phyloP scores from a whole-genome alignment of 1,139 yeast genomes.

The Magnusiomyces tetraspermus region DNA sequence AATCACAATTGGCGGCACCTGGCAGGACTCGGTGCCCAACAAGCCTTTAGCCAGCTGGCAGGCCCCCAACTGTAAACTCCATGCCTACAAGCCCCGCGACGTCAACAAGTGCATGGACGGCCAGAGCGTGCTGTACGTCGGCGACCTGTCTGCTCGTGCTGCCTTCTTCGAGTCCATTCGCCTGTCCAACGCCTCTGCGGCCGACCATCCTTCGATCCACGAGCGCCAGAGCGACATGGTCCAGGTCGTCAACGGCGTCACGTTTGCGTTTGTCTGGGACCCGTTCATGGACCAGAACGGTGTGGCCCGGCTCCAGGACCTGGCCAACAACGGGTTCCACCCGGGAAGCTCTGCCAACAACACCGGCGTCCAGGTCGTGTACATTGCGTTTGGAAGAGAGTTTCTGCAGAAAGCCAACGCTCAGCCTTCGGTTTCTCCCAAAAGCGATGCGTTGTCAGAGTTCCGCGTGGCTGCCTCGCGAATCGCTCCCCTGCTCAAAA shows the following conservation, averaged over 20 bases:
- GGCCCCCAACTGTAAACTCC: slow-evolving; percentile 20
- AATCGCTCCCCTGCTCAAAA: not conserved
- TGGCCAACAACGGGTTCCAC: not conserved
- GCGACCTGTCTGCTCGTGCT: slow-evolving; percentile 23
- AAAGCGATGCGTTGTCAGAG: too few relatives aligned
- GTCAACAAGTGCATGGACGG: slow-evolving; percentile 16
- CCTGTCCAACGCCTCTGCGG: slow-evolving; percentile 16
- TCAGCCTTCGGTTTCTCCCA: not conserved
- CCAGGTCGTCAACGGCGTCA: slow-evolving; percentile 13
- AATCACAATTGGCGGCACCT: not conserved
- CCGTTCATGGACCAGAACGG: slow-evolving; percentile 19
- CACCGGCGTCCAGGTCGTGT: slow-evolving; percentile 15
- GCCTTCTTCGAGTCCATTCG: slow-evolving; percentile 18
- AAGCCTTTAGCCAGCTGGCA: slow-evolving; percentile 21
- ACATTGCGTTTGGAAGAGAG: slow-evolving; percentile 14
- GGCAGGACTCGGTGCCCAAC: slow-evolving; percentile 6
- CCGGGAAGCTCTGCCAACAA: slow-evolving; percentile 2
- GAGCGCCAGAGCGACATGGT: slow-evolving; percentile 16
- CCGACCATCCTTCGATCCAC: slow-evolving; percentile 8
- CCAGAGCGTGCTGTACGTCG: slow-evolving; percentile 18
- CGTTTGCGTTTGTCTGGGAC: slow-evolving; percentile 21
- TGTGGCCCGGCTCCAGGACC: slow-evolving; percentile 5
- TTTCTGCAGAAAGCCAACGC: not conserved
- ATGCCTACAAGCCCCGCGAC: slow-evolving; percentile 17
- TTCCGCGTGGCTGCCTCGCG: slow-evolving; percentile 5